Conservation (phyloP, 768 basidiomycete species). For the Dentipellis fragilis region DNA sequence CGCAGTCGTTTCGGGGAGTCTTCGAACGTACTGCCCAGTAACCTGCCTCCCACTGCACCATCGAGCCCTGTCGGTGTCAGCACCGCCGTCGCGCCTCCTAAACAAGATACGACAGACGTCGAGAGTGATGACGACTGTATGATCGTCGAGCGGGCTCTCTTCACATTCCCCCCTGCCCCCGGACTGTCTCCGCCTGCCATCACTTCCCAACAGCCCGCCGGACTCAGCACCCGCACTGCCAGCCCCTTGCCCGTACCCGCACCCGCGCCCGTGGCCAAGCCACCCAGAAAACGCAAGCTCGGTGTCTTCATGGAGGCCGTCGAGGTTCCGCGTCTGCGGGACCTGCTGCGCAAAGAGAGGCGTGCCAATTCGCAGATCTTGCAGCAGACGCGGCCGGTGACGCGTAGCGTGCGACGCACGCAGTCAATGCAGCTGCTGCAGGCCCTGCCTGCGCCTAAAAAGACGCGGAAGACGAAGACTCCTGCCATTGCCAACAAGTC, state of each 20-base stretch:
- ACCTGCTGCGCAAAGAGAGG: constrained; percentile 19
- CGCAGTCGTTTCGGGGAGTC: background rate
- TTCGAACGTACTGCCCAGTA: too few species aligned
- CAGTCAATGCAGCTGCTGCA: background rate
- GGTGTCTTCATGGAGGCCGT: constrained; percentile 43
- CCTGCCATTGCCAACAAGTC: too few species aligned
- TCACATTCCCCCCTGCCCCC: background rate
- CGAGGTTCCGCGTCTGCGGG: constrained; percentile 31
- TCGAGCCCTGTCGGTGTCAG: background rate
- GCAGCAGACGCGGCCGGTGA: background rate
- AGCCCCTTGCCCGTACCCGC: constrained; percentile 35
- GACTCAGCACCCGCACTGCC: constrained; percentile 60
- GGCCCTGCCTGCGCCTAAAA: background rate
- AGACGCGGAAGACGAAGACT: constrained; percentile 1
- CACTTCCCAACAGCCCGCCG: background rate
- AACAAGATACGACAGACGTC: background rate
- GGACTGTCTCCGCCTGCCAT: background rate
- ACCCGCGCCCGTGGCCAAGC: constrained; percentile 24
- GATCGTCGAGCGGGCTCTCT: background rate
- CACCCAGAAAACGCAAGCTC: constrained; percentile 26
- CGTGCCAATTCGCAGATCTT: background rate
- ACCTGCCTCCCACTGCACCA: background rate
- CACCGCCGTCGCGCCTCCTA: background rate
- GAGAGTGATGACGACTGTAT: constrained; percentile 1
- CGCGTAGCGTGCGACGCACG: constrained; percentile 3